A percentile compares a stretch with the other conserved stretches of the same genome.
Evolutionary conservation across 1,284 basidiomycete genomes (phyloP).

Genomic region (Cutaneotrichosporon cutaneum): DNA sequence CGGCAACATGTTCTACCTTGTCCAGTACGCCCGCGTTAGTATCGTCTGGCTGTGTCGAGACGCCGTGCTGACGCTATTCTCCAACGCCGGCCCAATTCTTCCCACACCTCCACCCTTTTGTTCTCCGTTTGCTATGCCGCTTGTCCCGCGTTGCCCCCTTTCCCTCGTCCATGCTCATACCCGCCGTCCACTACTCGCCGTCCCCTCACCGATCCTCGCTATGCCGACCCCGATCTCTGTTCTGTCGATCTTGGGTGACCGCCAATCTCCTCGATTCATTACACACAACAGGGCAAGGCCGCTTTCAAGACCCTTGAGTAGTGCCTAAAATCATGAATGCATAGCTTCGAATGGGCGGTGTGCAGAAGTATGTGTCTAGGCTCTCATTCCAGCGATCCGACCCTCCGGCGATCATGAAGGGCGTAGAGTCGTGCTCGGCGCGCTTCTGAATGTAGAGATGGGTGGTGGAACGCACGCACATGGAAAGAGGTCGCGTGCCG

Average conservation of each 20-base stretch:
- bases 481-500: background rate
- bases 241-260: background rate
- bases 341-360: constrained; percentile 14
- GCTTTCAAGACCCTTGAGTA: constrained; percentile 10
- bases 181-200: background rate
- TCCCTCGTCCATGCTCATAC: background rate
- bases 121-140: background rate
- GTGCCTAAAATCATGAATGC: constrained; percentile 21
- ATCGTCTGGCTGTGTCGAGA: background rate
- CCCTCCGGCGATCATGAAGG: too few relatives aligned
- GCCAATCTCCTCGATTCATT: background rate
- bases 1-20: constrained; percentile 43
- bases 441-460: too few relatives aligned
- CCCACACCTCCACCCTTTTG: constrained; percentile 2
- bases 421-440: too few relatives aligned
- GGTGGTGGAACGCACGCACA: too few relatives aligned
- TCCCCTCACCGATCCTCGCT: background rate
- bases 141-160: background rate
- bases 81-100: background rate
- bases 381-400: too few relatives aligned
- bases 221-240: background rate
- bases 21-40: constrained; percentile 49
- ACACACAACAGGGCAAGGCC: constrained; percentile 24
- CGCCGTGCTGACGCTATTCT: constrained; percentile 15
- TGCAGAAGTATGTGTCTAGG: background rate